Percentiles rank a stretch among this genome's conserved stretches.
phyloP scores from a whole-genome alignment of 768 basidiomycete genomes.

The Xerocomellus intermedius region DNA sequence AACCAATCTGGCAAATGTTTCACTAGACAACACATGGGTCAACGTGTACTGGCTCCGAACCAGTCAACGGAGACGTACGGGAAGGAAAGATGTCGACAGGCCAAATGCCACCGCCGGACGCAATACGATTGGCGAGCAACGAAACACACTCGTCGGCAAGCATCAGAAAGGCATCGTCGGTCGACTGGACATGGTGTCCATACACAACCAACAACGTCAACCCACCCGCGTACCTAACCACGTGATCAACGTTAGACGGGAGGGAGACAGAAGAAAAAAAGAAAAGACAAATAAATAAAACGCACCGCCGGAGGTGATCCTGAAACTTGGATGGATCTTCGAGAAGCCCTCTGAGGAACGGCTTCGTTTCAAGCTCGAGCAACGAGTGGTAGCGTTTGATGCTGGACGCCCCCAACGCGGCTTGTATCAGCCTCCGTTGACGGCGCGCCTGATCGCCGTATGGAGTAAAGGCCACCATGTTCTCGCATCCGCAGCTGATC shows the following conservation, averaged over 20 bases:
- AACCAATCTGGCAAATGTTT: conserved; percentile 61
- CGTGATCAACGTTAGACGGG: conserved; percentile 27
- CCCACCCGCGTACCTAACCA: conserved; percentile 47
- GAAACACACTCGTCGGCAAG: conserved; percentile 44
- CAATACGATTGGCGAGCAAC: conserved; percentile 43
- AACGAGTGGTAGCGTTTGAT: conserved; percentile 60
- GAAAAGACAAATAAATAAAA: neutral
- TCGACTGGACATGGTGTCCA: conserved; percentile 47
- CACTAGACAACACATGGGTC: conserved; percentile 31
- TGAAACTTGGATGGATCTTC: conserved; percentile 37
- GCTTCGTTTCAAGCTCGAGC: conserved; percentile 53
- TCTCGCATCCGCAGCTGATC: conserved; percentile 56
- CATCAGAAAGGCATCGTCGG: conserved; percentile 40
- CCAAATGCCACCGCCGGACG: conserved; percentile 43
- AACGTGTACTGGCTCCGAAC: neutral
- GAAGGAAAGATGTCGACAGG: conserved; percentile 40
- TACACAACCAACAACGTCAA: conserved; percentile 61
- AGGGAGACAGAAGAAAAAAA: no score
- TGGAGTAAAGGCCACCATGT: conserved; percentile 69
- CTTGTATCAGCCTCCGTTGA: conserved; percentile 66
- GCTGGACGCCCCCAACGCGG: conserved; percentile 52
- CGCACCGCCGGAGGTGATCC: conserved; percentile 36
- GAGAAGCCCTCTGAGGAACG: conserved; percentile 56
- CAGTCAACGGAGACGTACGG: conserved; percentile 21
- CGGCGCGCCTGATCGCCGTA: conserved; percentile 63